A percentile compares a stretch with the other conserved stretches of the same genome.
Evolutionary conservation across 495 filamentous ascomycete species (phyloP).

Genomic region (Podospora pseudopauciseta): DNA sequence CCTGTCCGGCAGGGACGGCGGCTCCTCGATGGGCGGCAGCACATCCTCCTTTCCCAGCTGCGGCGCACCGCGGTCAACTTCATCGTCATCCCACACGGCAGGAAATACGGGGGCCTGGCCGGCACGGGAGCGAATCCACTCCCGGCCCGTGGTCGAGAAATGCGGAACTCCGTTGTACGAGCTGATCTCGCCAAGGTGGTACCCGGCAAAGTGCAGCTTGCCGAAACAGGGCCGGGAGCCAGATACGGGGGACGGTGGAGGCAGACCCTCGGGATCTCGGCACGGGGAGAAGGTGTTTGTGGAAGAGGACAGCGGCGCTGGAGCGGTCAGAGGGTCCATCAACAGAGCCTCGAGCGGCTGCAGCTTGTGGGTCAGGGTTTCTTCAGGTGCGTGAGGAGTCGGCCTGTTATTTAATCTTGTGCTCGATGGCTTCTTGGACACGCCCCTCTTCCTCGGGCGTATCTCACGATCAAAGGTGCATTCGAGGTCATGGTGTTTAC

Average conservation of each 20-base stretch:
- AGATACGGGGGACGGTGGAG: slow-evolving; percentile 8
- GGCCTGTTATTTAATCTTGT: not conserved
- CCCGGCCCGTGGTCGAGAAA: slow-evolving; percentile 43
- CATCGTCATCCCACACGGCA: slow-evolving; percentile 30
- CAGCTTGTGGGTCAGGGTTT: not conserved
- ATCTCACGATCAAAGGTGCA: slow-evolving; percentile 47
- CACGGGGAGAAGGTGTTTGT: slow-evolving; percentile 5
- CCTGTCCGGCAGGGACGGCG: slow-evolving; percentile 18
- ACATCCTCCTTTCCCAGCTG: not conserved
- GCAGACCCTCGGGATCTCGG: not conserved
- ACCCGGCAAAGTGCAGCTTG: slow-evolving; percentile 49
- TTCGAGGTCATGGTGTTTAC: slow-evolving; percentile 46
- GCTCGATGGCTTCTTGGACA: slow-evolving; percentile 25
- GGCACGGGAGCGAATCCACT: slow-evolving; percentile 47
- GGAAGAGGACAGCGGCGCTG: not conserved
- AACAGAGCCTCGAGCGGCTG: not conserved
- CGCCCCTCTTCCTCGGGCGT: slow-evolving; percentile 14
- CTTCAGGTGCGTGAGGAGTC: not conserved
- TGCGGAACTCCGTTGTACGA: slow-evolving; percentile 46
- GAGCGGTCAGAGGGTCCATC: not conserved
- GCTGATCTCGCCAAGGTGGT: slow-evolving; percentile 46
- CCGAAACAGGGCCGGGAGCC: slow-evolving; percentile 17
- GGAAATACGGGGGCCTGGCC: slow-evolving; percentile 41
- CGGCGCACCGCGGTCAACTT: slow-evolving; percentile 1
- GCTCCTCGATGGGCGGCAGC: not conserved